phyloP scores from a whole-genome alignment of 2,329 filamentous ascomycete genomes.

The Podosphaera aphanis region DNA sequence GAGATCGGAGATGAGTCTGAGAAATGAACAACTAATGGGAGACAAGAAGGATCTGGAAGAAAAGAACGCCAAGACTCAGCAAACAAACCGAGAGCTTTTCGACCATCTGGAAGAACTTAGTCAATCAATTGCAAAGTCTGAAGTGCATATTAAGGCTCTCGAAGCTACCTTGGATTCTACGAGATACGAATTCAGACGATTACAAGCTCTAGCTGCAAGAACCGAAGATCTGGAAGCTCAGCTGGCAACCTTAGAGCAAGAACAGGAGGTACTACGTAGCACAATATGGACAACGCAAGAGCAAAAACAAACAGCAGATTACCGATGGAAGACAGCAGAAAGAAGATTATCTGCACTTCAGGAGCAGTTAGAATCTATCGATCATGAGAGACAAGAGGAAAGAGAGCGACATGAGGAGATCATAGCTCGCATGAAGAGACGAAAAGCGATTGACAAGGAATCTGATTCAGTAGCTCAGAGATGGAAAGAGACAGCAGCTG shows the following conservation, averaged over 20 bases:
- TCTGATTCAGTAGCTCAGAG: constrained; percentile 57
- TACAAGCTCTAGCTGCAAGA: constrained; percentile 50
- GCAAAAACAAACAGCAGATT: constrained; percentile 55
- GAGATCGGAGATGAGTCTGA: constrained; percentile 44
- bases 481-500: constrained; percentile 53
- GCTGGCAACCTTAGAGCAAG: constrained; percentile 53
- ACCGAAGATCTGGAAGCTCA: constrained; percentile 64
- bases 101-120: constrained; percentile 74
- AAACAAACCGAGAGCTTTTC: constrained; percentile 61
- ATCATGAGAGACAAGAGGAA: constrained; percentile 60
- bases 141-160: constrained; percentile 53
- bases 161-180: constrained; percentile 56
- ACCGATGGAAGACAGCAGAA: constrained; percentile 72
- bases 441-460: constrained; percentile 61
- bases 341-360: constrained; percentile 55
- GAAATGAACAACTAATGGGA: constrained; percentile 52
- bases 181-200: constrained; percentile 49
- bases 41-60: constrained; percentile 52
- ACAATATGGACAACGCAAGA: constrained; percentile 43
- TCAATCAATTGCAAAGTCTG: constrained; percentile 52
- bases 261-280: constrained; percentile 51
- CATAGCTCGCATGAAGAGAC: constrained; percentile 59
- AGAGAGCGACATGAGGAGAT: constrained; percentile 62
- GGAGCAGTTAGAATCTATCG: constrained; percentile 71
- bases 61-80: constrained; percentile 52